phyloP scores from a whole-genome alignment of 805 yeast genomes.

The Metschnikowia similis region DNA sequence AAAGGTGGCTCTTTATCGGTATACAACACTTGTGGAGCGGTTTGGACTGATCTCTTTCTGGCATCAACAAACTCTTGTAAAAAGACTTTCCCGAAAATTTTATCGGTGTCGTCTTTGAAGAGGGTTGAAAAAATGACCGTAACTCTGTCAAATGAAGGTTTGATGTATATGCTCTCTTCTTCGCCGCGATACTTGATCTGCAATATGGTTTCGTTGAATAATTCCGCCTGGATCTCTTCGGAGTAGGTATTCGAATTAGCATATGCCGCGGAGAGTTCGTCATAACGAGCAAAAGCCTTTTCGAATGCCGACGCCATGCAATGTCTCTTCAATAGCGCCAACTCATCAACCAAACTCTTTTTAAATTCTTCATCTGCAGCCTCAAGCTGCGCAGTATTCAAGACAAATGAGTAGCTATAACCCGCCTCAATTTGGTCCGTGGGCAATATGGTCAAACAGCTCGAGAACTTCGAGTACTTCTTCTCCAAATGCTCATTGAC shows the following conservation, averaged over 20 bases:
- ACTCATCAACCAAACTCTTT: slow-evolving; percentile 51
- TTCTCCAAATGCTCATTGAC: slow-evolving; percentile 50
- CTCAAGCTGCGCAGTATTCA: slow-evolving; percentile 49
- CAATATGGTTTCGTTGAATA: slow-evolving; percentile 54
- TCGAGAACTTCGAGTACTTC: slow-evolving; percentile 40
- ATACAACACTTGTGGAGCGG: slow-evolving; percentile 96
- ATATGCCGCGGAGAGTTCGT: slow-evolving; percentile 51
- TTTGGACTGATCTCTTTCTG: slow-evolving; percentile 90
- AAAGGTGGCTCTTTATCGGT: slow-evolving; percentile 90
- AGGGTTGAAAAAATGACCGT: slow-evolving; percentile 93
- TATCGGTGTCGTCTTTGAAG: slow-evolving; percentile 96
- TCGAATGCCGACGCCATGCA: slow-evolving; percentile 92
- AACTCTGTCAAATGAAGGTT: slow-evolving; percentile 92
- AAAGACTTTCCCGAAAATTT: slow-evolving; percentile 82
- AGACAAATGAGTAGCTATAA: slow-evolving; percentile 70
- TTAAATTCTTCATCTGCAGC: slow-evolving; percentile 44
- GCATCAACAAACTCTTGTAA: slow-evolving; percentile 95
- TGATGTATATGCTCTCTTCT: slow-evolving; percentile 83
- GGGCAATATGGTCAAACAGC: slow-evolving; percentile 30
- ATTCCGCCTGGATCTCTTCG: slow-evolving; percentile 41
- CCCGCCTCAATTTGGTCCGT: slow-evolving; percentile 59
- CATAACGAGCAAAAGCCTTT: slow-evolving; percentile 76
- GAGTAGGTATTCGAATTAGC: slow-evolving; percentile 41
- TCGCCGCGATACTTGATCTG: slow-evolving; percentile 78
- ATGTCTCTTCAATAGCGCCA: slow-evolving; percentile 77